phyloP scores from a whole-genome alignment of 2,329 filamentous ascomycete genomes.

The Chaetomium olivaceum region DNA sequence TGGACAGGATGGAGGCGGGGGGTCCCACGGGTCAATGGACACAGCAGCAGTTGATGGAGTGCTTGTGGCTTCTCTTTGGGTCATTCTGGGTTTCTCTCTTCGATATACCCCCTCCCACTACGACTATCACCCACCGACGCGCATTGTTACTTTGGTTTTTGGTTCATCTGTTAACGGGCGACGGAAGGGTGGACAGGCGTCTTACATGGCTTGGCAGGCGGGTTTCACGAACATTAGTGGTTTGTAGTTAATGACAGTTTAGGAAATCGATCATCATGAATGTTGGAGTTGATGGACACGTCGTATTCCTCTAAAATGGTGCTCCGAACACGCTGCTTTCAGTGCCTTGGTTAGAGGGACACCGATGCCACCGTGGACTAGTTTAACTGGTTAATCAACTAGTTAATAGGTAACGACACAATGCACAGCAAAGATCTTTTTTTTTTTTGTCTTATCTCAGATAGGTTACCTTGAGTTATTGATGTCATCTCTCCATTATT shows the following conservation, averaged over 20 bases:
- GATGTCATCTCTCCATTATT: too few relatives aligned
- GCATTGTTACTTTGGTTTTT: conserved; percentile 5
- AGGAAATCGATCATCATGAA: conserved; percentile 3
- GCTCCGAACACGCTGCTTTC: neutral
- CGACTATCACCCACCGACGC: neutral
- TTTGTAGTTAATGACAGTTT: neutral
- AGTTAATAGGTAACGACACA: neutral
- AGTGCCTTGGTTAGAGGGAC: neutral
- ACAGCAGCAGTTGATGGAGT: neutral
- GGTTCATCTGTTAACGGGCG: neutral
- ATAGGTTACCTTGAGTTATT: neutral
- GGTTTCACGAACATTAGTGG: conserved; percentile 6
- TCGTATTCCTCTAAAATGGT: neutral
- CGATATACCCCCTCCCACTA: conserved; percentile 19
- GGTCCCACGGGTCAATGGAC: neutral
- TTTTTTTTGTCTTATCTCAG: too few relatives aligned
- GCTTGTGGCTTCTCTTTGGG: conserved; percentile 5
- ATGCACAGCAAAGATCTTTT: neutral
- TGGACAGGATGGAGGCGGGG: neutral
- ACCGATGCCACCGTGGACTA: neutral
- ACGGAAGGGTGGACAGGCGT: neutral
- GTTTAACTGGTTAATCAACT: neutral
- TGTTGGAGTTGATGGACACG: neutral
- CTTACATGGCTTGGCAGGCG: conserved; percentile 8
- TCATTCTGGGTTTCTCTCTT: conserved; percentile 3